Evolutionary conservation across 176 grass and related monocot species (phyloP), one percentile per base, ranked within the genome.

Genomic region (Pharus latifolius): DNA sequence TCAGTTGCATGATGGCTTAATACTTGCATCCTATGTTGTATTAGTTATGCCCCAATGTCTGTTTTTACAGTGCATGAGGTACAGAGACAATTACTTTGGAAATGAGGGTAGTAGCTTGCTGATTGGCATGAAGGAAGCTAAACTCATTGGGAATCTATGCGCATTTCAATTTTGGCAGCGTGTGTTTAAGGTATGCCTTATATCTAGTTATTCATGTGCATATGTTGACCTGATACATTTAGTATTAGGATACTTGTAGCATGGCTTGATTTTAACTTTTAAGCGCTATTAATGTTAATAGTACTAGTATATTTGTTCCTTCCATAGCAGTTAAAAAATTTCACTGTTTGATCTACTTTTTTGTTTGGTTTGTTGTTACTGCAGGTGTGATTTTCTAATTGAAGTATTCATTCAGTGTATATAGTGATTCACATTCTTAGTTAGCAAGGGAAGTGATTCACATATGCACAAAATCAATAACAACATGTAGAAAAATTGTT

Each of bases 101-200:
- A 20, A 81, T 69, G 79, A 65, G 58, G 75, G 38, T 72, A 46
- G n/a, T 56, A 68, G 48, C 25, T 45, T 71, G 25, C 78, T 71
- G 56, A 83, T 84, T 62, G 79, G 76, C 57, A 96, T 84, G 80
- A 96, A 89, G 72, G 92, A 96, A 88, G 80, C 66, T 55, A 76
- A 67, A 45, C 75, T 74, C 35, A 87, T 96, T 67, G 88, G 75
- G 59, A 96, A 96, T 67, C 82, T 96, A 80, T 89, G 85, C 69
- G 88, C 88, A 57, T 96, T 89, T 84, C 83, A 96, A 59, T 96
- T 96, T 79, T 96, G 92, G 92, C 80, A 96, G 66, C 76, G 72
- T 24, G 74, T 87, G 6, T 92, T 96, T 75, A 96, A 96, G 92
- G 92, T 96, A 87, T 44, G 37, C 64, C 26, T 53, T 85, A 28